phyloP scores from a whole-genome alignment of 352 stramenopile genomes.

The Pythium utonaiense region DNA sequence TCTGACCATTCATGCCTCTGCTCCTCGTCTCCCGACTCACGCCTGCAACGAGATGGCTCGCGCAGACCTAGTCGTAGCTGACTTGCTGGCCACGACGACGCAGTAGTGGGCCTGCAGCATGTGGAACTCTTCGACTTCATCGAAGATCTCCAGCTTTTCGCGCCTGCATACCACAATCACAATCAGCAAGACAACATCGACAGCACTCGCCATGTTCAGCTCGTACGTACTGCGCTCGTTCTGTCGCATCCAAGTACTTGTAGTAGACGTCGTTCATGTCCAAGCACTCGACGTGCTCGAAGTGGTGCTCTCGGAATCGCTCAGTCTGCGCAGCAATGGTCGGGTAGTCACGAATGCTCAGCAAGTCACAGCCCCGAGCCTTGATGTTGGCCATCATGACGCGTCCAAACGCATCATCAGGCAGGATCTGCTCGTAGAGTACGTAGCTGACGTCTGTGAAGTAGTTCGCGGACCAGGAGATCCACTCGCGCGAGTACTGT shows the following conservation, averaged over 20 bases:
- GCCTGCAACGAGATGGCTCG: constrained; percentile 18
- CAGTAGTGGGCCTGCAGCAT: constrained; percentile 91
- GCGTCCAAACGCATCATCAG: constrained; percentile 84
- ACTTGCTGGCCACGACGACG: constrained; percentile 48
- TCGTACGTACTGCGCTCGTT: constrained; percentile 58
- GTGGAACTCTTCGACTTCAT: constrained; percentile 92
- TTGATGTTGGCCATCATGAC: constrained; percentile 92
- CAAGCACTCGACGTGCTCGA: constrained; percentile 69
- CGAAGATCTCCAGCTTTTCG: constrained; percentile 89
- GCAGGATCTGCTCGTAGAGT: constrained; percentile 90
- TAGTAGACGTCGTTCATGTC: constrained; percentile 94
- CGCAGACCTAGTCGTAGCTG: constrained; percentile 9
- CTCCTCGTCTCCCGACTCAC: background rate
- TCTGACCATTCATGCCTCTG: background rate
- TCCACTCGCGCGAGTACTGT: constrained; percentile 63
- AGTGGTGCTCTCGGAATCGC: constrained; percentile 69
- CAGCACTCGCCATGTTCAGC: too few relatives aligned
- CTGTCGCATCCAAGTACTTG: constrained; percentile 64
- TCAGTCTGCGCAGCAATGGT: constrained; percentile 68
- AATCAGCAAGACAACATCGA: background rate
- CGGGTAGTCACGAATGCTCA: constrained; percentile 80
- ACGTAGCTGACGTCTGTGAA: constrained; percentile 81
- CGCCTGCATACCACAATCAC: constrained; percentile 30
- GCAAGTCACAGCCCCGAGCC: constrained; percentile 83
- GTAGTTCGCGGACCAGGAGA: constrained; percentile 60